Conservation (phyloP, 805 yeast species). For the Deakozyma indianensis region DNA sequence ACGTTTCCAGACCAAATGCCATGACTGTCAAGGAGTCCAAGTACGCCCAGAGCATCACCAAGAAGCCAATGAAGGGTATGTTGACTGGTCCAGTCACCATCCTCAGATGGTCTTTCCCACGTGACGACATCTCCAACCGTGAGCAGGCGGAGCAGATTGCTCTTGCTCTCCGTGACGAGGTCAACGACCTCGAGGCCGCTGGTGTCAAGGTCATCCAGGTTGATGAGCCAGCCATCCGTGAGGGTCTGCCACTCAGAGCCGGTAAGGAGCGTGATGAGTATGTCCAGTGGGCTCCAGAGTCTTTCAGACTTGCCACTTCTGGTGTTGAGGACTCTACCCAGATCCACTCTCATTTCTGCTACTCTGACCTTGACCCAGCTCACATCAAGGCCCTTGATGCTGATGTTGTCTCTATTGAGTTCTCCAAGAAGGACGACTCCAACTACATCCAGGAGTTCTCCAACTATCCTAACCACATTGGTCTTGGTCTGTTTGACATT, state of each 20-base stretch:
- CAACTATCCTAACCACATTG: slow-evolving; percentile 98
- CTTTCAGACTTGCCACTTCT: slow-evolving; percentile 98
- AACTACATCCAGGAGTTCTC: slow-evolving; percentile 95
- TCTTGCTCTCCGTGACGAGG: slow-evolving; percentile 97
- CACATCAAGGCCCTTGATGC: slow-evolving; percentile 99
- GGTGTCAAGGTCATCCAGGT: slow-evolving; percentile 98
- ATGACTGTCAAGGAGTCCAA: slow-evolving; percentile 99
- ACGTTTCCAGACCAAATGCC: slow-evolving; percentile 94
- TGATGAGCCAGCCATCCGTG: slow-evolving; percentile 99
- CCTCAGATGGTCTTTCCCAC: slow-evolving; percentile 99
- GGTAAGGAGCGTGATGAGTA: slow-evolving; percentile 94
- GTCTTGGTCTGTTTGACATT: slow-evolving; percentile 97
- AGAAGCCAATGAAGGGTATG: slow-evolving; percentile 99
- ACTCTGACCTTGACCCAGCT: slow-evolving; percentile 98
- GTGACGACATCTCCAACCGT: slow-evolving; percentile 90
- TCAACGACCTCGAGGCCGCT: slow-evolving; percentile 93
- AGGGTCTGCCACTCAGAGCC: slow-evolving; percentile 98
- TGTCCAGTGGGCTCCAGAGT: slow-evolving; percentile 98
- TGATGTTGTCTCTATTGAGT: slow-evolving; percentile 97
- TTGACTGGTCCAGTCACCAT: slow-evolving; percentile 99
- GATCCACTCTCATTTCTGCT: slow-evolving; percentile 99
- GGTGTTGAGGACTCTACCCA: slow-evolving; percentile 93
- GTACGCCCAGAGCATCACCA: slow-evolving; percentile 93
- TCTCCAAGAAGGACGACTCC: slow-evolving; percentile 99
- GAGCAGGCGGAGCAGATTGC: slow-evolving; percentile 94